Evolutionary conservation across 2,329 filamentous ascomycete genomes (phyloP), one percentile per base, ranked within the genome.

Genomic region (Cercospora berteroae): DNA sequence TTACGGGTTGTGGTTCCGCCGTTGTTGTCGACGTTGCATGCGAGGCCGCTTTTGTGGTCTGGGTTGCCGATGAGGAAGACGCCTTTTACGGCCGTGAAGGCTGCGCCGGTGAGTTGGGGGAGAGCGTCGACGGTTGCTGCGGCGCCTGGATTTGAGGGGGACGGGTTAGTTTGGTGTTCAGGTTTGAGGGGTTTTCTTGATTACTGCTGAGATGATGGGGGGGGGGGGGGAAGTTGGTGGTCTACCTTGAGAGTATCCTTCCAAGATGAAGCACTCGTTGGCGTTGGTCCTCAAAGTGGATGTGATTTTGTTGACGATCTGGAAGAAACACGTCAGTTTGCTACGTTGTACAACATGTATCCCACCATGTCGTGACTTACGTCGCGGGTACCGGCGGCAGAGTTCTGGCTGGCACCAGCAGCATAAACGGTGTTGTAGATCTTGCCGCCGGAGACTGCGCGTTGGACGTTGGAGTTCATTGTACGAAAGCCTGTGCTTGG

Each of bases 1-100:
- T 78, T 73, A 33, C 65, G 69, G 0, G 78, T 79, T 1, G 77
- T 78, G 1, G 71, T 73, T 23, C 77, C 77, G 10, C 76, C 75
- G 9, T 75, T 76, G 61, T 75, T 74, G 61, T 80, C 78, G 2
- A 79, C 77, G 60, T 80, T 64, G 20, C 61, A 64, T 0, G 70
- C 65, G 63, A 79, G 63, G 1, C 78, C 78, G 3, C 68, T 18
- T 62, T 75, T 77, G 64, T 78, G 78, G 13, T 71, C 63, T 3
- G 78, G 77, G 66, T 79, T 61, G 13, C 78, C 78, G 42, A 79
- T 75, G 2, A 80, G 70, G 60, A 78, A 77, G 3, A 80, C 78
- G 18, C 75, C 78, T 67, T 78, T 78, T 13, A 80, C 77, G 6
- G 78, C 78, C 39, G 75, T 68, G 69, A 78, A 77, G 13, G 64